Evolutionary conservation across 2,329 filamentous ascomycete genomes (phyloP).

Genomic region (Dryadomyces quercivorus): DNA sequence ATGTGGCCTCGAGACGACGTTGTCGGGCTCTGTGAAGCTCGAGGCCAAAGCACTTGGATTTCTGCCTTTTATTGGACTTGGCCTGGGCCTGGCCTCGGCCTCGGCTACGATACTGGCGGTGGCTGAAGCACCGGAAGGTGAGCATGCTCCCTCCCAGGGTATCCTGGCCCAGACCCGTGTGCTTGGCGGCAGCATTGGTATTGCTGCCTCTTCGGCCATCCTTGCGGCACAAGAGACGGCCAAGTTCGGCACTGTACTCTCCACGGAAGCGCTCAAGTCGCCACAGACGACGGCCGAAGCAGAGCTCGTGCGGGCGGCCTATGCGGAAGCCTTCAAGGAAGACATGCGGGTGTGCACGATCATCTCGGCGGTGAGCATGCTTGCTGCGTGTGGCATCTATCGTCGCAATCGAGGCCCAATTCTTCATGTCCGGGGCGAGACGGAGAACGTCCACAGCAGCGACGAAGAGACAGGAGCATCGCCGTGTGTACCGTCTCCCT

Average conservation of each 20-base stretch:
- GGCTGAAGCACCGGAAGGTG: constrained; percentile 27
- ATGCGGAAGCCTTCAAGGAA: constrained; percentile 30
- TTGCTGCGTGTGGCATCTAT: constrained; percentile 28
- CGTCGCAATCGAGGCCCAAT: constrained; percentile 19
- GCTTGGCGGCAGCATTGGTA: constrained; percentile 41
- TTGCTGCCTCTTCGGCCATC: constrained; percentile 38
- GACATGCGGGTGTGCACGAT: constrained; percentile 34
- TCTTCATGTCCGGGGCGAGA: constrained; percentile 14
- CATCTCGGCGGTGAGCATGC: constrained; percentile 26
- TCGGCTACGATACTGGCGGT: constrained; percentile 33
- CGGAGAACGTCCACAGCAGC: neutral
- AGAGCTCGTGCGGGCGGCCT: constrained; percentile 23
- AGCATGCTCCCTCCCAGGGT: constrained; percentile 35
- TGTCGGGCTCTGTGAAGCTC: constrained; percentile 20
- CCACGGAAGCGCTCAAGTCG: constrained; percentile 13
- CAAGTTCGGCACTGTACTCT: constrained; percentile 17
- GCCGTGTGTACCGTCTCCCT: no score
- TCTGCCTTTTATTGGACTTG: constrained; percentile 37
- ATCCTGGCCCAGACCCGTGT: constrained; percentile 39
- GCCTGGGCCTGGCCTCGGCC: constrained; percentile 36
- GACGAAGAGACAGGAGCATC: neutral
- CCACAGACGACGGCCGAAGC: constrained; percentile 14
- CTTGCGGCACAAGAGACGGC: constrained; percentile 21
- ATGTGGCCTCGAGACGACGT: constrained; percentile 32
- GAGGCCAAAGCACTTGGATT: constrained; percentile 36